Evolutionary conservation across 208 protist genomes (phyloP).

Genomic region (Leishmania mexicana): DNA sequence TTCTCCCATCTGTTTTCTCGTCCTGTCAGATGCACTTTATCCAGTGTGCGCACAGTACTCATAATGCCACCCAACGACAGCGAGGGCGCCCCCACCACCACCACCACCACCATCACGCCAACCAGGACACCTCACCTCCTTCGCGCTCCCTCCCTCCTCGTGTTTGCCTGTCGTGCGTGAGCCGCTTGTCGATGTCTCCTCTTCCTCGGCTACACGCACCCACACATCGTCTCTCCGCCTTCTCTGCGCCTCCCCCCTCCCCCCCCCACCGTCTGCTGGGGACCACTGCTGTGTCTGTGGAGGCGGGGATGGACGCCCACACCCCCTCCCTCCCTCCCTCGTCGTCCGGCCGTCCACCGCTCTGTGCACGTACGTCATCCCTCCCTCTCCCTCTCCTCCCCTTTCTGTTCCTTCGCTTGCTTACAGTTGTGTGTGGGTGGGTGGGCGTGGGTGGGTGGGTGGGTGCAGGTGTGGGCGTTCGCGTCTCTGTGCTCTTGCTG

Average conservation of each 20-base stretch:
- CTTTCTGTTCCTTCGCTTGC: too few species aligned
- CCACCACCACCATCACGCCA: background rate
- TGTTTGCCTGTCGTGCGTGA: background rate
- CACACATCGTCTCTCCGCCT: too few species aligned
- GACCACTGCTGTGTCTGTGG: background rate
- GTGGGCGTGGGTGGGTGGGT: too few species aligned
- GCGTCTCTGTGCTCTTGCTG: background rate
- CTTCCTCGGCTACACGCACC: too few species aligned
- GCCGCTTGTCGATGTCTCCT: background rate
- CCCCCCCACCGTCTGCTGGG: too few species aligned
- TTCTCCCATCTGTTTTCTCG: background rate
- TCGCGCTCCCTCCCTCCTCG: background rate
- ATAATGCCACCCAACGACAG: background rate
- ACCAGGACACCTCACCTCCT: background rate
- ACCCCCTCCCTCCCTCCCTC: background rate
- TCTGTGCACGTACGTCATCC: background rate
- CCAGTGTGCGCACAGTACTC: background rate
- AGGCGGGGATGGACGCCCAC: background rate
- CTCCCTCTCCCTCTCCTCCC: too few species aligned
- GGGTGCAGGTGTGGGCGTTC: background rate
- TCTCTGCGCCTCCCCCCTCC: too few species aligned
- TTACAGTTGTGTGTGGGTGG: too few species aligned
- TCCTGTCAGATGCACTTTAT: background rate
- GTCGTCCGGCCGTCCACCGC: background rate
- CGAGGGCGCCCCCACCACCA: background rate